Conservation (phyloP, 345 rosid genomes). For the Psidium guajava region DNA sequence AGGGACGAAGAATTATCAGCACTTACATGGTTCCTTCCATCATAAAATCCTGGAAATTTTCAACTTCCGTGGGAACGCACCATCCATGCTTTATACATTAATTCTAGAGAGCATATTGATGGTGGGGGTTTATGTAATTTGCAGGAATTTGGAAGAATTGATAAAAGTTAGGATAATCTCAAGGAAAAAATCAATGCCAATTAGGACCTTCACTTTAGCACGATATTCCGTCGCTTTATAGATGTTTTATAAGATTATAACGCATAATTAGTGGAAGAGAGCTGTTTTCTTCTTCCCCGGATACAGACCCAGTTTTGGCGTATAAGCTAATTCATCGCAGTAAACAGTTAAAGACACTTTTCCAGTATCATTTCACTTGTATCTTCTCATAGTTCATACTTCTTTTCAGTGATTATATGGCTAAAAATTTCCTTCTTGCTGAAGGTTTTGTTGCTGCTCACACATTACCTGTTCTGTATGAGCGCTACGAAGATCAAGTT, state of each 20-base stretch:
- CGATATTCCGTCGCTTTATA: background rate
- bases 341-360: background rate
- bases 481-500: constrained; percentile 68
- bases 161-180: background rate
- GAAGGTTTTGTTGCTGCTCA: constrained; percentile 90
- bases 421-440: background rate
- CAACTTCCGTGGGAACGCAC: background rate
- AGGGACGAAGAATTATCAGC: background rate
- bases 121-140: background rate
- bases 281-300: background rate
- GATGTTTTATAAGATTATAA: too few relatives aligned
- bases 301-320: background rate
- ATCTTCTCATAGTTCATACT: background rate
- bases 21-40: background rate
- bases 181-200: background rate
- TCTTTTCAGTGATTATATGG: background rate
- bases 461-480: constrained; percentile 82
- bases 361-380: background rate
- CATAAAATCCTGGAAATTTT: background rate
- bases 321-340: background rate
- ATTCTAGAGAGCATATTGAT: background rate
- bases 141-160: background rate
- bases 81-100: background rate
- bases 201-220: background rate
- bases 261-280: background rate